These are phyloP conservation scores for Penicillium sp. DNA, from an alignment of 2,329 filamentous ascomycete species.

Conservation along the genomic window DNA sequence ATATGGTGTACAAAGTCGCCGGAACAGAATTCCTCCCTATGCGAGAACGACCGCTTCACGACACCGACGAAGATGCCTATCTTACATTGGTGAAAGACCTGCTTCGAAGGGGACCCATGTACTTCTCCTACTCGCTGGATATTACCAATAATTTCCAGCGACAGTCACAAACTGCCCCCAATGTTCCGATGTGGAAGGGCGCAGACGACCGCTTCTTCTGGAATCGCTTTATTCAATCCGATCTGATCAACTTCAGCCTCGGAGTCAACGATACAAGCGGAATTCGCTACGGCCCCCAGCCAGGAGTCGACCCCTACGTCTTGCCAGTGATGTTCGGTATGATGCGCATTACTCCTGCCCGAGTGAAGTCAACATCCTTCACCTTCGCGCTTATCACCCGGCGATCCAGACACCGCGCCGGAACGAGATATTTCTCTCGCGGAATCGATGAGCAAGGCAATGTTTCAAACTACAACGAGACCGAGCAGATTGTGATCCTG, in stretches of 20 bases:
- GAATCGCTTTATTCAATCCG: constrained; percentile 86
- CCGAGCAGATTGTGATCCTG: constrained; percentile 80
- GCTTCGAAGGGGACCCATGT: constrained; percentile 79
- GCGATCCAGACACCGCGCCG: constrained; percentile 75
- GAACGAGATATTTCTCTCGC: constrained; percentile 88
- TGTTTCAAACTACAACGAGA: constrained; percentile 99
- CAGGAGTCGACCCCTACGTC: constrained; percentile 79
- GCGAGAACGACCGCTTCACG: constrained; percentile 81
- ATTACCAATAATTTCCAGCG: constrained; percentile 95
- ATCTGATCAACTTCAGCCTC: constrained; percentile 79
- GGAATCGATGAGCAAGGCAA: constrained; percentile 88
- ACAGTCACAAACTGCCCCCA: constrained; percentile 66
- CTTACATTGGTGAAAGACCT: constrained; percentile 70
- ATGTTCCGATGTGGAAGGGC: constrained; percentile 74
- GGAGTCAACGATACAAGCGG: constrained; percentile 44
- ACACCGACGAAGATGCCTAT: constrained; percentile 90
- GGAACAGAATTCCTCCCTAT: constrained; percentile 88
- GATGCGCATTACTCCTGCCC: constrained; percentile 79
- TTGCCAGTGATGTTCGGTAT: constrained; percentile 94
- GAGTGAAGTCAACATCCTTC: constrained; percentile 72
- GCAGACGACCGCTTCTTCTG: constrained; percentile 98
- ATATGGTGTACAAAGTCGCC: constrained; percentile 90
- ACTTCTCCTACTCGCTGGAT: constrained; percentile 96
- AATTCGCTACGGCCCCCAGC: constrained; percentile 50
- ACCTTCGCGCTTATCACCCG: constrained; percentile 83